Base-by-base conservation (phyloP, 768 basidiomycete species). In the Artomyces pyxidatus region DNA sequence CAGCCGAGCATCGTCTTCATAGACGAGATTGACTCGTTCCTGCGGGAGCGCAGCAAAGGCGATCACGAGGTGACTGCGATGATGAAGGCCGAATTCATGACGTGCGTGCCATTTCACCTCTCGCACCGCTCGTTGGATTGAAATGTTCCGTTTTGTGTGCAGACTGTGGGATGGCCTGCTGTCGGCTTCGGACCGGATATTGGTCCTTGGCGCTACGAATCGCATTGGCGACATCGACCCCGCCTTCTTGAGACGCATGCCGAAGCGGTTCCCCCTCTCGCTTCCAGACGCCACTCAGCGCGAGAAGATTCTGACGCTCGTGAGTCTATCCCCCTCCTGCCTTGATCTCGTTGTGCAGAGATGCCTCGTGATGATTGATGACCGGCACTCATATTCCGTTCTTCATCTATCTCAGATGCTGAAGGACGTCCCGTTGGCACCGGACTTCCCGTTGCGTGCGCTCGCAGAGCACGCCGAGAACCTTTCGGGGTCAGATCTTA, bases 31-130 rank as follows among this genome's bases (percentile, higher is more conserved):
- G 95, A 99, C 60, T 90, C 88, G 1, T 91, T 99, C 65, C 68
- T 99, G 63, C 74, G 94, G 47, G 89, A 95, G 63, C 74, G 96
- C 52, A 81, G 83, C 23, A 78, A 80, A 48, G 83, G 85, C 9
- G 95, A 98, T 60, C 96, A 99, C 63, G 96, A 99, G 60, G 95
- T 92, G 45, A 98, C 93, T 29, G 93, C 85, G 4, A 97, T 97
- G 92, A 94, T 97, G 80, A 96, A 97, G 66, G 93, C 93, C 0
- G 88, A 92, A 61, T 90, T 90, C 58, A 90, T 91, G 88, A 90
- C 86, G 86, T 88, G 62, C 51, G 84, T 70, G 9, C 35, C 14
- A 28, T 44, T 37, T 4, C 49, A 6, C 16, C n/a, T n/a, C n/a
- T n/a, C n/a, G n/a, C n/a, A n/a, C n/a, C n/a, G n/a, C n/a, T n/a